Base-by-base conservation (phyloP, 73 alveolate genomes). In the Tetrahymena elliotti region DNA sequence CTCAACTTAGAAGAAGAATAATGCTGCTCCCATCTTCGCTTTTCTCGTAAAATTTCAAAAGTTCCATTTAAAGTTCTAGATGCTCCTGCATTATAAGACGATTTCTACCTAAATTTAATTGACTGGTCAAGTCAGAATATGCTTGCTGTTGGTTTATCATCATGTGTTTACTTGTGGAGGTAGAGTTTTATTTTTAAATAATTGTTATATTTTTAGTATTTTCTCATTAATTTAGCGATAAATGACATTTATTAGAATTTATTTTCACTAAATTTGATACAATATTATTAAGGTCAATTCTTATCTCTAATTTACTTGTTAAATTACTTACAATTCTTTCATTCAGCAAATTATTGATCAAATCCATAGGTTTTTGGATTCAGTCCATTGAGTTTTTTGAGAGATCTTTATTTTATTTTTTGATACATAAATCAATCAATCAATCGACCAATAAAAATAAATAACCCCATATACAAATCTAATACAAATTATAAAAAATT, bases 51-150 rank as follows among this genome's bases (percentile, higher is more conserved):
- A 93, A 99, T 99, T 2, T 99, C 99, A n/a, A 99, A 98, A 97
- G 97, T 97, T 54, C 99, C 99, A 82, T 98, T 98, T 95, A 99
- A 99, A 97, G 99, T 99, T 35, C 98, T 99, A 40, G 99, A 99
- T 96, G 99, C 99, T 16, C 99, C 99, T 0, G 96, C 98, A 95
- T 97, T 99, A 40, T 96, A 98, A 97, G 99, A 99, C 95, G 99
- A 99, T 95, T 99, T 99, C 97, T 99, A 99, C 97, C 95, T 99
- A 95, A 99, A 99, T 95, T 98, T 99, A 24, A 98, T 99, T 8
- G 99, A 99, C 97, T 99, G 99, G 99, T 97, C 99, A 16, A 96
- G 98, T 33, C 96, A 98, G 83, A 98, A 99, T 95, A 96, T 97
- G 31, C 98, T 99, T 11, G 99, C 99, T 3, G 99, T 99, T 22